Conservation (phyloP, 2,329 filamentous ascomycete species). For the Colletotrichum limetticola region DNA sequence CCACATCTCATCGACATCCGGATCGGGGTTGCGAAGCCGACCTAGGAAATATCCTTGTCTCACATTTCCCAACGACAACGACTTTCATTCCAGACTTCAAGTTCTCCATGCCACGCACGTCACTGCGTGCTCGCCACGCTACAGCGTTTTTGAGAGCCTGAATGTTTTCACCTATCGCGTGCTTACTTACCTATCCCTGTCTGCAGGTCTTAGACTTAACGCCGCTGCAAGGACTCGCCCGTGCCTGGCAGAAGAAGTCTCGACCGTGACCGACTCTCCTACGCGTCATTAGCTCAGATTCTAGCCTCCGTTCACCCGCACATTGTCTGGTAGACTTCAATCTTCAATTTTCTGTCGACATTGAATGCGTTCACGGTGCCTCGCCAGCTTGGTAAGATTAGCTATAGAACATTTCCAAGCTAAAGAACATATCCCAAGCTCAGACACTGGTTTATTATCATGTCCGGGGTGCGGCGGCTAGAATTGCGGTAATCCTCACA, state of each 20-base stretch:
- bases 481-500: neutral
- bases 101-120: neutral
- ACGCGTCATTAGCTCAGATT: neutral
- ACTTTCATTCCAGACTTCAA: neutral
- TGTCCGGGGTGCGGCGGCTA: too few relatives aligned
- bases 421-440: too few relatives aligned
- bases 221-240: conserved; percentile 5
- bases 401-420: too few relatives aligned
- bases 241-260: conserved; percentile 3
- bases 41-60: neutral
- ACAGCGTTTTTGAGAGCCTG: neutral
- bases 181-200: neutral
- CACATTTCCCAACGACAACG: neutral
- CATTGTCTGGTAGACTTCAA: neutral
- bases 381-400: neutral
- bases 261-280: neutral
- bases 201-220: conserved; percentile 19
- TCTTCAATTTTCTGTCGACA: neutral
- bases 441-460: too few relatives aligned
- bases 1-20: neutral
- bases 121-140: neutral
- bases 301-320: neutral
- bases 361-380: neutral
- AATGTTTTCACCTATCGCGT: neutral
- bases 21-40: neutral